phyloP scores from a whole-genome alignment of 2,329 filamentous ascomycete genomes.

The Cladosporium sp. region DNA sequence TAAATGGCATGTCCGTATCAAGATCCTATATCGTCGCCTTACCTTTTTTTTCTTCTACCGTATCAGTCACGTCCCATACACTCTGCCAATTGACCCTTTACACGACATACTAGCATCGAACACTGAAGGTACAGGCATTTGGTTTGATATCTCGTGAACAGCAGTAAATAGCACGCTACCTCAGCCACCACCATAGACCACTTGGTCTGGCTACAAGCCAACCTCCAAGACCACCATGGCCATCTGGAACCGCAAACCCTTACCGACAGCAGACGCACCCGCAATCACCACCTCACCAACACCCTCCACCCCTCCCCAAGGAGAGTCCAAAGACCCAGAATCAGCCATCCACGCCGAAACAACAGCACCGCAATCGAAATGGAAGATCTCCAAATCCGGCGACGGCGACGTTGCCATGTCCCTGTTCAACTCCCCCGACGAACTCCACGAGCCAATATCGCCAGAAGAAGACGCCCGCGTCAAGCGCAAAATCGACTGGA shows the following conservation, averaged over 20 bases:
- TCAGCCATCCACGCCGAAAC: conserved; percentile 14
- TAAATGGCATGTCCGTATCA: neutral
- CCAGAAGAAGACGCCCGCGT: conserved; percentile 45
- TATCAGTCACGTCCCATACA: no score
- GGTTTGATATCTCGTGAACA: neutral
- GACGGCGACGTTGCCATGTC: conserved; percentile 47
- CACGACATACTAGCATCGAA: no score
- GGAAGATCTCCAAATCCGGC: conserved; percentile 25
- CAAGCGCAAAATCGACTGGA: conserved; percentile 54
- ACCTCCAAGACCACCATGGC: neutral
- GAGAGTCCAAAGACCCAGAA: conserved; percentile 9
- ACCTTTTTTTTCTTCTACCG: no score
- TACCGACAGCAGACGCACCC: neutral
- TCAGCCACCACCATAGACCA: neutral
- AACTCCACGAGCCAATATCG: conserved; percentile 44
- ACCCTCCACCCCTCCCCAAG: conserved; percentile 10
- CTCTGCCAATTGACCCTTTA: no score
- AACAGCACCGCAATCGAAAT: conserved; percentile 16
- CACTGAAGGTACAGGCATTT: neutral
- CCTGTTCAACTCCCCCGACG: conserved; percentile 42
- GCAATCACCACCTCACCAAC: conserved; percentile 15
- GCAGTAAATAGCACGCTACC: neutral
- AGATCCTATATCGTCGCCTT: neutral
- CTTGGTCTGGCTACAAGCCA: no score
- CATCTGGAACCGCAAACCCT: neutral